Conservation (phyloP, 208 protist genomes). For the Leishmania turanica region DNA sequence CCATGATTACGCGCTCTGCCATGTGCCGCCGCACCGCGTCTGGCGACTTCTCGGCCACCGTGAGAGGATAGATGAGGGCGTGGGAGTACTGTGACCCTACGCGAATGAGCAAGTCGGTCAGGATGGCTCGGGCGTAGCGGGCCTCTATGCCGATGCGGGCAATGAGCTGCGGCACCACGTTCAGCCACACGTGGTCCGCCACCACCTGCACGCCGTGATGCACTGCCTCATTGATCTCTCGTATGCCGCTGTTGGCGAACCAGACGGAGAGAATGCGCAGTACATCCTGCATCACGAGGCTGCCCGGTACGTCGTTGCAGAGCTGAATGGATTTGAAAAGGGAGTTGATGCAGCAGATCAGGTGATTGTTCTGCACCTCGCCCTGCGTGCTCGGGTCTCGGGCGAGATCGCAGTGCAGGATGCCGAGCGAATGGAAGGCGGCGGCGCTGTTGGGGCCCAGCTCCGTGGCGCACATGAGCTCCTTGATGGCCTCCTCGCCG, state of each 20-base stretch:
- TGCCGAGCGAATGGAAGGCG: constrained; percentile 87
- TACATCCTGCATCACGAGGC: constrained; percentile 96
- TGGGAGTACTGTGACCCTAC: constrained; percentile 98
- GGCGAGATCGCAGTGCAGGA: constrained; percentile 87
- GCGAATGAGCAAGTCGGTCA: constrained; percentile 94
- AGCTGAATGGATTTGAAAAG: constrained; percentile 87
- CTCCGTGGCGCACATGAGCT: constrained; percentile 69
- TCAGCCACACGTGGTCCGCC: constrained; percentile 97
- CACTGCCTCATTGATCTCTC: constrained; percentile 85
- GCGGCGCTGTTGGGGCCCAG: constrained; percentile 74
- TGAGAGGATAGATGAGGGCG: constrained; percentile 99
- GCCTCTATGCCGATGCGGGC: constrained; percentile 97
- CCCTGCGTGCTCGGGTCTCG: constrained; percentile 60
- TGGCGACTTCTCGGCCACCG: constrained; percentile 95
- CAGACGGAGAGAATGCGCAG: constrained; percentile 98
- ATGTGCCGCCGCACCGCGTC: constrained; percentile 72
- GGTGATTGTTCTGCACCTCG: constrained; percentile 65
- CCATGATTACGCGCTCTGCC: constrained; percentile 81
- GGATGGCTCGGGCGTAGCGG: constrained; percentile 85
- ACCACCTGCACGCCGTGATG: constrained; percentile 93
- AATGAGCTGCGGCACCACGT: constrained; percentile 99
- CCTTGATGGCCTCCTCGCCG: constrained; percentile 79
- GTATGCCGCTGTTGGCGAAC: constrained; percentile 93
- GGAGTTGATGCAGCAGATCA: constrained; percentile 71
- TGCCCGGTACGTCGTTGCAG: constrained; percentile 66